A percentile compares a stretch with the other conserved stretches of the same genome.
Evolutionary conservation across 768 basidiomycete species (phyloP).

Genomic region (Myochromella boudieri): DNA sequence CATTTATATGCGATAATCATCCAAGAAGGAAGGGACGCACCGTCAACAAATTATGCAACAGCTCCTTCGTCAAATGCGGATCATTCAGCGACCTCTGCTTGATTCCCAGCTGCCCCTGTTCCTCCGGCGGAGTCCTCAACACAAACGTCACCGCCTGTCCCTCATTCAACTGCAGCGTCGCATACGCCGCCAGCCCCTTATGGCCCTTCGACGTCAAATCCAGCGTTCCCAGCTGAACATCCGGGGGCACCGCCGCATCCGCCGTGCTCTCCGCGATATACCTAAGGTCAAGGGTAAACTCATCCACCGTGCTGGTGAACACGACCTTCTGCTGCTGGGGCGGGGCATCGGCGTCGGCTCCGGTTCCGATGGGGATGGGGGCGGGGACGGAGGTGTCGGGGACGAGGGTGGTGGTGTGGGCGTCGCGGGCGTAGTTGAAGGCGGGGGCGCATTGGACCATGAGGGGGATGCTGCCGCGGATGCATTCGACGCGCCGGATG

Average conservation of each 20-base stretch:
- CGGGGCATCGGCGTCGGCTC: not conserved
- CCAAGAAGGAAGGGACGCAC: constrained; percentile 17
- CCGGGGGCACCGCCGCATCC: constrained; percentile 35
- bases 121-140: constrained; percentile 62
- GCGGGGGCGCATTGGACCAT: constrained; percentile 92
- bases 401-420: constrained; percentile 64
- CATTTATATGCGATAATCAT: not conserved
- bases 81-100: constrained; percentile 42
- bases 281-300: constrained; percentile 71
- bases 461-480: constrained; percentile 80
- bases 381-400: constrained; percentile 37
- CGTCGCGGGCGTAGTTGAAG: constrained; percentile 88
- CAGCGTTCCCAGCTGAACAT: constrained; percentile 55
- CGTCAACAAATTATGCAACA: constrained; percentile 56
- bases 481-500: constrained; percentile 80
- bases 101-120: constrained; percentile 7
- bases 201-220: constrained; percentile 74
- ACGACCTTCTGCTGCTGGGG: constrained; percentile 46
- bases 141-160: constrained; percentile 93
- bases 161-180: constrained; percentile 66
- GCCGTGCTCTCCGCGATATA: constrained; percentile 63
- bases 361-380: not conserved
- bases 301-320: constrained; percentile 58
- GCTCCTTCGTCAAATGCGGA: constrained; percentile 67
- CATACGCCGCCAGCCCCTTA: constrained; percentile 62